Evolutionary conservation across 768 basidiomycete species (phyloP).

Genomic region (Astraeus odoratus): DNA sequence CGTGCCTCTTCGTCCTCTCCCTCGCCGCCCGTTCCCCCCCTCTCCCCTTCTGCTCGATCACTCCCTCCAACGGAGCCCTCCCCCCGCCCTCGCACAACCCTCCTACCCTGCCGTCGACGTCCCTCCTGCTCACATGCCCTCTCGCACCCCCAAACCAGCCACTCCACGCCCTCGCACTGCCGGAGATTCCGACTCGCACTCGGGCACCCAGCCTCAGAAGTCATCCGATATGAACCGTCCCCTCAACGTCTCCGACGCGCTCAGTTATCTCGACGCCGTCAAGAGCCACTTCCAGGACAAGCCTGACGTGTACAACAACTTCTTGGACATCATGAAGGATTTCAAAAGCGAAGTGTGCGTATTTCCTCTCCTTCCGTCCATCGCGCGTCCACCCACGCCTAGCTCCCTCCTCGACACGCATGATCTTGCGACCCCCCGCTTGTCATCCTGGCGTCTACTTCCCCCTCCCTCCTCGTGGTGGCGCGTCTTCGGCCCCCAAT

Average conservation of each 20-base stretch:
- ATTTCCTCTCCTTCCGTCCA: neutral
- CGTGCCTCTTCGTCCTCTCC: too few species aligned
- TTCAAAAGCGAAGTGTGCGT: conserved; percentile 94
- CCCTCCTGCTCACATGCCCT: conserved; percentile 7
- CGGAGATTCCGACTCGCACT: conserved; percentile 16
- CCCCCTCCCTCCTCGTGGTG: too few species aligned
- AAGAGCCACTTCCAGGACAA: conserved; percentile 85
- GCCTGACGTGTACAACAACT: conserved; percentile 92
- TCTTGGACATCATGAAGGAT: conserved; percentile 98
- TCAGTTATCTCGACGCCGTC: conserved; percentile 91
- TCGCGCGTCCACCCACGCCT: too few species aligned
- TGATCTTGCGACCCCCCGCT: too few species aligned
- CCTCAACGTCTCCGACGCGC: conserved; percentile 87
- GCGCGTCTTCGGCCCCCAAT: too few species aligned
- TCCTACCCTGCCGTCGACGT: too few species aligned
- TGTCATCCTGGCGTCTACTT: too few species aligned
- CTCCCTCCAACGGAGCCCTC: too few species aligned
- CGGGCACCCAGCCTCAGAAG: conserved; percentile 24
- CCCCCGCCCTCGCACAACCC: neutral
- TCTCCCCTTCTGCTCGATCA: too few species aligned
- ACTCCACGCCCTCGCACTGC: conserved; percentile 36
- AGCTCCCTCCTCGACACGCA: too few species aligned
- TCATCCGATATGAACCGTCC: conserved; percentile 47
- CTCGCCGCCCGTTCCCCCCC: too few species aligned
- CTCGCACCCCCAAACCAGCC: conserved; percentile 25